These are phyloP conservation scores for Arthrobotrys megalospora DNA, from an alignment of 2,329 filamentous ascomycete genomes.

Conservation along the genomic window DNA sequence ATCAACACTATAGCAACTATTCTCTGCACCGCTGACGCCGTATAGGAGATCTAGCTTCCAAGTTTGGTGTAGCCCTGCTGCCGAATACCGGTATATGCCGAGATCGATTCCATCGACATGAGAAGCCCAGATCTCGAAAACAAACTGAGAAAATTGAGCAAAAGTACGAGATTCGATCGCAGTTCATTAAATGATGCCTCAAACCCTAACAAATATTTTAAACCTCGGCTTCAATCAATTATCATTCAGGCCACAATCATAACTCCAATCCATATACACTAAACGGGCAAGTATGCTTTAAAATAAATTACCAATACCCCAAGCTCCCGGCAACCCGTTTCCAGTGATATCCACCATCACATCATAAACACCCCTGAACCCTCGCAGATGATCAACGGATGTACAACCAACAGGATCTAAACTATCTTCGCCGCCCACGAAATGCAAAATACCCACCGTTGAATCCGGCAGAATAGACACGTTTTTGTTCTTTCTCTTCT, in stretches of 20 bases:
- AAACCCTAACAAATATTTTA: neutral
- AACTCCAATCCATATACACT: neutral
- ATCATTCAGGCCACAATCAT: constrained; percentile 3
- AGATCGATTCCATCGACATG: neutral
- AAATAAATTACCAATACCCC: constrained; percentile 25
- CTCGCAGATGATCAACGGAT: constrained; percentile 14
- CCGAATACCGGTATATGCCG: neutral
- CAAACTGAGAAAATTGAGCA: neutral
- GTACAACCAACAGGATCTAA: neutral
- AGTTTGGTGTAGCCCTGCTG: neutral
- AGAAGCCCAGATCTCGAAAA: neutral
- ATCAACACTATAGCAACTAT: constrained; percentile 43
- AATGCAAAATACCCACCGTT: neutral
- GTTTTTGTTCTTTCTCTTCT: constrained; percentile 42
- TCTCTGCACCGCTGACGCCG: constrained; percentile 13
- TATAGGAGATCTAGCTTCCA: neutral
- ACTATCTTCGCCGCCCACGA: neutral
- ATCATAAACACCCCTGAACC: constrained; percentile 22
- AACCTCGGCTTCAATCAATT: neutral
- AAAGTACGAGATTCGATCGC: neutral
- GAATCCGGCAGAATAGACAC: constrained; percentile 52
- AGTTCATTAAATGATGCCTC: neutral
- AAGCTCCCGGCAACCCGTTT: constrained; percentile 23
- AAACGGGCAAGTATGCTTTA: constrained; percentile 21
- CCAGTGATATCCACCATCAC: neutral